Evolutionary conservation across 371 early-diverging fungal species (phyloP), one percentile per base, ranked within the genome.

Genomic region (Zancudomyces culisetae): DNA sequence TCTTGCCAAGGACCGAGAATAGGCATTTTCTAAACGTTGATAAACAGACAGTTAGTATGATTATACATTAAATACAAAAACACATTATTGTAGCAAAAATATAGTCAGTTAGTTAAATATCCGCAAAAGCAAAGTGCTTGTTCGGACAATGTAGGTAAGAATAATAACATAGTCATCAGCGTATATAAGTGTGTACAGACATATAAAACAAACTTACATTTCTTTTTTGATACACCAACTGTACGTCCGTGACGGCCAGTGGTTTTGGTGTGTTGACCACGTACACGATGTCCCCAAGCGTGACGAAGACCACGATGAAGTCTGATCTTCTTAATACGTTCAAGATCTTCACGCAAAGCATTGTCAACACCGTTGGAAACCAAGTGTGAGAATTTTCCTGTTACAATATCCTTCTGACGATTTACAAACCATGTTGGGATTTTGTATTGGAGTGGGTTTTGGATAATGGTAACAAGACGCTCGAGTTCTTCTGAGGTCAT

Each of bases 391-490:
- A 79, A 83, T 71, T 83, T 85, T 70, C 97, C 97, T 64, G 87
- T 89, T 63, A 80, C 74, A 63, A 81, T 74, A 77, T 98, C 96
- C 81, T 89, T 97, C 72, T 94, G 94, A 68, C 92, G 79, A 85
- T 98, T 98, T 43, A 94, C 82, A 82, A 96, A 90, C 88, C 91
- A 96, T 70, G 81, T 79, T 60, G 99, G 99, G 72, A 98, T 92
- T 75, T 91, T 93, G 81, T 81, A 89, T 72, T 87, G 76, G 60
- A 77, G 74, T 56, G 94, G 92, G 77, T 92, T 82, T 71, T 84
- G 82, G 68, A 94, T 80, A 64, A 87, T 87, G 69, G 81, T 80
- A 45, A 84, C 79, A 51, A 93, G 73, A 57, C 84, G 81, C 71
- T 90, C 85, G 53, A 90, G 76, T 73, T 94, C 94, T 64, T 90